A percentile compares a stretch with the other conserved stretches of the same genome.
Evolutionary conservation across 2,329 filamentous ascomycete genomes (phyloP).

Genomic region (Aureobasidium sp.): DNA sequence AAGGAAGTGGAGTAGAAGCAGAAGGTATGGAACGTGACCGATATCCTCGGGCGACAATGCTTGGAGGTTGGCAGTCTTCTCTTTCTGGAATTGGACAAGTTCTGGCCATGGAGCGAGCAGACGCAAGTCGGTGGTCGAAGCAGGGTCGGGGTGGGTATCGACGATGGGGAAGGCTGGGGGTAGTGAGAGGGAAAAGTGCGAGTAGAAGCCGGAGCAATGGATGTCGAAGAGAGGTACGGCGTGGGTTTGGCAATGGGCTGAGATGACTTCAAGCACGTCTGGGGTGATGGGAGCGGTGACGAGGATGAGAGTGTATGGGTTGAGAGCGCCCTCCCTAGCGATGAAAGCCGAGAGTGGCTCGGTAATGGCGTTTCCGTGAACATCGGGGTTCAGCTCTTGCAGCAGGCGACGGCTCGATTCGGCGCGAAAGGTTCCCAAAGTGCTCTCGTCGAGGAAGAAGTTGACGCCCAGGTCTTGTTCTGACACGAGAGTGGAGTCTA

Average conservation of each 20-base stretch:
- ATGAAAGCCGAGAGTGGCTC: conserved; percentile 44
- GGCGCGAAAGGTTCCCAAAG: conserved; percentile 69
- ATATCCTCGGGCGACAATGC: conserved; percentile 36
- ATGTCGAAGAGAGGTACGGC: conserved; percentile 71
- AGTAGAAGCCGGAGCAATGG: conserved; percentile 88
- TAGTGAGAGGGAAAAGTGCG: conserved; percentile 73
- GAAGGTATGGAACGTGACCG: conserved; percentile 82
- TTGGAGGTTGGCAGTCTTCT: conserved; percentile 52
- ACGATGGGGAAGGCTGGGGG: conserved; percentile 82
- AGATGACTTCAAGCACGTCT: conserved; percentile 44
- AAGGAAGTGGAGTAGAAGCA: conserved; percentile 75
- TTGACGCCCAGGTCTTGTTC: conserved; percentile 88
- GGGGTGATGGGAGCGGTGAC: conserved; percentile 52
- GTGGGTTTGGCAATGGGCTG: conserved; percentile 45
- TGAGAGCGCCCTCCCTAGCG: conserved; percentile 32
- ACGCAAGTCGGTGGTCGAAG: conserved; percentile 76
- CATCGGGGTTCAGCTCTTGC: conserved; percentile 86
- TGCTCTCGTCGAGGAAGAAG: conserved; percentile 83
- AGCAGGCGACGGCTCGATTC: conserved; percentile 70
- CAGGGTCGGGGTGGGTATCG: conserved; percentile 88
- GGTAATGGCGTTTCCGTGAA: conserved; percentile 63
- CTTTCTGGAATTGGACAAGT: conserved; percentile 57
- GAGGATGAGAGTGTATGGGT: conserved; percentile 53
- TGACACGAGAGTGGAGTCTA: conserved; percentile 68
- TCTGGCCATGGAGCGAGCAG: conserved; percentile 82